These are phyloP conservation scores for Ceratocystis ficicola DNA, from an alignment of 2,329 filamentous ascomycete genomes.

Conservation along the genomic window DNA sequence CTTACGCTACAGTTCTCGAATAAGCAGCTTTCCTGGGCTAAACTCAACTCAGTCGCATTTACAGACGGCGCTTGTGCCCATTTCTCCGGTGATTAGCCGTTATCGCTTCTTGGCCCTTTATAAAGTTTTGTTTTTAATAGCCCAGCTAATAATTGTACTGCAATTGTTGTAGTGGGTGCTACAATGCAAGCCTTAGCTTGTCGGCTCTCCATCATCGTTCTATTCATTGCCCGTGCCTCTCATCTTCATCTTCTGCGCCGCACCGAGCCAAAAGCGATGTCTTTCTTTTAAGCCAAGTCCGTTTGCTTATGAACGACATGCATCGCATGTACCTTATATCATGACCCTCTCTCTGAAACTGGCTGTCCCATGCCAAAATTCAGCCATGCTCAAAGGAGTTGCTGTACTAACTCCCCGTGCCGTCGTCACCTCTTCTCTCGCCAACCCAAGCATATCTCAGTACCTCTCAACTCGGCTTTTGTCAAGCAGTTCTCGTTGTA, in stretches of 20 bases:
- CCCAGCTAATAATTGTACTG: not conserved
- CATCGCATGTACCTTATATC: slow-evolving; percentile 17
- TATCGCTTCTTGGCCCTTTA: not conserved
- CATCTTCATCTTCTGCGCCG: not conserved
- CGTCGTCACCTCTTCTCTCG: not conserved
- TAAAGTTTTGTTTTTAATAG: not conserved
- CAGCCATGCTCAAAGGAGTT: slow-evolving; percentile 15
- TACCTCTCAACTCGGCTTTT: not conserved
- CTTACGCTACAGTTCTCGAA: slow-evolving; percentile 3
- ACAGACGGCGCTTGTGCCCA: not conserved
- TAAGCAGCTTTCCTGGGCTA: not conserved
- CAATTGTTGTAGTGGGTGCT: not conserved
- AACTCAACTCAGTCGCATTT: not conserved
- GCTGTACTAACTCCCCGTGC: slow-evolving; percentile 7
- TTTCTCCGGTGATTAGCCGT: slow-evolving; percentile 10
- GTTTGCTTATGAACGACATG: slow-evolving; percentile 13
- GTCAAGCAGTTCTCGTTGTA: slow-evolving; percentile 9
- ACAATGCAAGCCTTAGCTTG: not conserved
- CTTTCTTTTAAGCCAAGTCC: not conserved
- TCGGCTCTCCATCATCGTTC: not conserved
- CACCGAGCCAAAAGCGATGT: not conserved
- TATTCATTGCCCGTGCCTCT: not conserved
- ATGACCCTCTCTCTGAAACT: slow-evolving; percentile 21
- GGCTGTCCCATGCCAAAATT: slow-evolving; percentile 15
- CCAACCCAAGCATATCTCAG: not conserved